Percentiles rank a stretch among this genome's conserved stretches.
Conservation (phyloP, 495 filamentous ascomycete species). For the Aspergillus sparsus region DNA sequence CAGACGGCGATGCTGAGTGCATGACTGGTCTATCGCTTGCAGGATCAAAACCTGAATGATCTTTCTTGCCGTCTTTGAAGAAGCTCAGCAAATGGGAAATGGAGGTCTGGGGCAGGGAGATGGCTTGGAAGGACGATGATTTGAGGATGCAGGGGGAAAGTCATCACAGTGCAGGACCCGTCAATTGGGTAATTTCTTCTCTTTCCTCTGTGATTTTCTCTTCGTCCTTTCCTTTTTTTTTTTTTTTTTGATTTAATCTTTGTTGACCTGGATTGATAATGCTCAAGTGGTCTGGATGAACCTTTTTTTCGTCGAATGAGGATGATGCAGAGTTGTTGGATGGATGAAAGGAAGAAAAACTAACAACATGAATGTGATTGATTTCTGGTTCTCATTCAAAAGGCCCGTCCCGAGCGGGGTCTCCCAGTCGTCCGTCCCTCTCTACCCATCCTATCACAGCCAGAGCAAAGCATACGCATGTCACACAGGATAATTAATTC, state of each 20-base stretch:
- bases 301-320: no score
- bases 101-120: conserved; percentile 6
- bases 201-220: neutral
- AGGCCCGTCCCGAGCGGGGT: conserved; percentile 16
- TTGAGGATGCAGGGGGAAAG: conserved; percentile 21
- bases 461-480: no score
- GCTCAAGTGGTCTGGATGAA: no score
- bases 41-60: neutral
- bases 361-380: neutral
- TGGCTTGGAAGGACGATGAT: neutral
- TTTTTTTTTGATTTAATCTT: no score
- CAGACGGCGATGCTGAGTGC: neutral
- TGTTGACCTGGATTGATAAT: no score
- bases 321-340: no score
- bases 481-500: no score
- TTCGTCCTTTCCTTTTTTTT: neutral
- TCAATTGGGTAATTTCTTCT: conserved; percentile 9
- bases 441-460: no score
- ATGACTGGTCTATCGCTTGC: conserved; percentile 3
- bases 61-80: neutral
- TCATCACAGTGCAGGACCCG: conserved; percentile 26
- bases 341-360: neutral
- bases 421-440: neutral
- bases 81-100: conserved; percentile 4
- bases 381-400: neutral